Conservation (phyloP, 495 filamentous ascomycete genomes). For the Annulohypoxylon stygium region DNA sequence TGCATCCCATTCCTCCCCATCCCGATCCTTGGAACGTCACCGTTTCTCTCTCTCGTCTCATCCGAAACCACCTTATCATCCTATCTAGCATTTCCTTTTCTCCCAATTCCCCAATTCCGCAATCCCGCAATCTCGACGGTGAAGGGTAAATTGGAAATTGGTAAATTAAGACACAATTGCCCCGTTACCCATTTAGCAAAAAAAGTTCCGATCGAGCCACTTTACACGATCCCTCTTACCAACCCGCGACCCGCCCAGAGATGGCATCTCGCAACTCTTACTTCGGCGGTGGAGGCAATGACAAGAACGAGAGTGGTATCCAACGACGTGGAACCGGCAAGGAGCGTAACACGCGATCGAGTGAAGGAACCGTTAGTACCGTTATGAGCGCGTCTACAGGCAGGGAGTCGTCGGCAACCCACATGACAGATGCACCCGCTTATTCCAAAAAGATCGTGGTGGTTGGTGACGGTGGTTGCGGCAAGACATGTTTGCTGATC, state of each 20-base stretch:
- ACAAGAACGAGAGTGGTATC: conserved; percentile 58
- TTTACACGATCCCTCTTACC: conserved; percentile 14
- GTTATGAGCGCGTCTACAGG: conserved; percentile 72
- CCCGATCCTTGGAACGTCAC: too few relatives aligned
- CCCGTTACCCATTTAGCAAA: conserved; percentile 17
- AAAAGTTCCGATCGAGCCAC: conserved; percentile 15
- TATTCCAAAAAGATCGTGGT: conserved; percentile 99
- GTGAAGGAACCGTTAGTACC: conserved; percentile 86
- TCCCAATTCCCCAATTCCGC: not conserved
- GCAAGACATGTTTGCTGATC: conserved; percentile 98
- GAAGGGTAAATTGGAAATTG: not conserved
- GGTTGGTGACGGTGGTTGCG: conserved; percentile 96
- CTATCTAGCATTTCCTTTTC: conserved; percentile 19
- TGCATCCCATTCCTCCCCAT: conserved; percentile 39
- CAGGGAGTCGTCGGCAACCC: conserved; percentile 80
- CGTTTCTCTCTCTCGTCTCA: conserved; percentile 5
- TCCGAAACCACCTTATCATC: conserved; percentile 7
- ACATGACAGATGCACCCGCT: conserved; percentile 87
- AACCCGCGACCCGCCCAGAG: conserved; percentile 24
- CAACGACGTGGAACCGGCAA: conserved; percentile 54
- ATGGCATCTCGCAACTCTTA: conserved; percentile 64
- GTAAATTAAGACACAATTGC: conserved; percentile 30
- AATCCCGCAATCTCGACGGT: conserved; percentile 24
- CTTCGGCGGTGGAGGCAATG: conserved; percentile 48
- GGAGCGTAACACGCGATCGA: conserved; percentile 61